Evolutionary conservation across 768 basidiomycete genomes (phyloP), one percentile per base, ranked within the genome.

Genomic region (Tephrocybe sp.): DNA sequence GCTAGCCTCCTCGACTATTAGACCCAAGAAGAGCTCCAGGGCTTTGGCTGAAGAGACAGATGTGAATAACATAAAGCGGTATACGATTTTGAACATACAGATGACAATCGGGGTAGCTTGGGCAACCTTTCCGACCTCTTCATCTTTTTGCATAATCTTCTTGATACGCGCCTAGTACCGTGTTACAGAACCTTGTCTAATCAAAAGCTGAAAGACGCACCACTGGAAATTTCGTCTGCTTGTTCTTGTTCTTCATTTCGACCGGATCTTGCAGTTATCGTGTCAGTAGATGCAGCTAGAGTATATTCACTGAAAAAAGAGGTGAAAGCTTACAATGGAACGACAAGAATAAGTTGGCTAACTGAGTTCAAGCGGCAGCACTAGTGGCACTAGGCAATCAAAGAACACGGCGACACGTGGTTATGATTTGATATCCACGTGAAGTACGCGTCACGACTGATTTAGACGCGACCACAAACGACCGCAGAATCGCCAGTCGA

Each of bases 141-240:
- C 96, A 64, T 98, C 96, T 65, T 94, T 93, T 74, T 98, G 96
- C 92, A 98, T 98, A 48, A 98, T 97, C 74, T 92, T 91, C 79
- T 98, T 98, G 74, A 98, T 98, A 37, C 96, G 87, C 3, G 96
- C 95, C 94, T 96, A 57, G 22, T 25, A 36, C 19, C 26, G 25
- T 34, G 32, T 8, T 21, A 21, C 19, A 24, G 45, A 53, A 37
- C 36, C 38, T 37, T 30, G 27, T 21, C 46, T 18, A 42, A 44
- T 44, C 26, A 47, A 41, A 9, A 30, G 31, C 39, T 12, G 3
- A 28, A 31, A 12, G 31, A 54, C 89, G 67, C 67, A 92, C 92
- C 51, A 93, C 90, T 7, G 92, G 92, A 61, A 95, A 95, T 59
- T 92, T 90, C 9, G 92, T 92, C 50, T 88, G 83, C 67, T 92